Evolutionary conservation across 306 rosid species (phyloP).

Genomic region (Medicago truncatula): MtrunA17r5.0-ANR NC_053044.1:22433001-22433500

Average conservation of each 20-base stretch:
- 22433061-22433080: not conserved
- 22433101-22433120: not conserved
- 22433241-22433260: not conserved
- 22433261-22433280: not conserved
- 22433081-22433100: not conserved
- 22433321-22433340: not conserved
- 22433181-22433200: not conserved
- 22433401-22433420: not conserved
- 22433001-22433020: slow-evolving; percentile 9
- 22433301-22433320: not conserved
- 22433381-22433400: not conserved
- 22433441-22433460: not conserved
- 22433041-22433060: not conserved
- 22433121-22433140: not conserved
- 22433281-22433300: not conserved
- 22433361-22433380: not conserved
- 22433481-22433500: not conserved
- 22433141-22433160: not conserved
- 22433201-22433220: not conserved
- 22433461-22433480: not conserved
- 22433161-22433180: not conserved
- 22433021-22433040: not conserved
- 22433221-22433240: not conserved
- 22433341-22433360: not conserved
- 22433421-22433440: not conserved